These are phyloP conservation scores for Moniliella sp. DNA, from an alignment of 1,284 basidiomycete genomes.

Conservation along the genomic window DNA sequence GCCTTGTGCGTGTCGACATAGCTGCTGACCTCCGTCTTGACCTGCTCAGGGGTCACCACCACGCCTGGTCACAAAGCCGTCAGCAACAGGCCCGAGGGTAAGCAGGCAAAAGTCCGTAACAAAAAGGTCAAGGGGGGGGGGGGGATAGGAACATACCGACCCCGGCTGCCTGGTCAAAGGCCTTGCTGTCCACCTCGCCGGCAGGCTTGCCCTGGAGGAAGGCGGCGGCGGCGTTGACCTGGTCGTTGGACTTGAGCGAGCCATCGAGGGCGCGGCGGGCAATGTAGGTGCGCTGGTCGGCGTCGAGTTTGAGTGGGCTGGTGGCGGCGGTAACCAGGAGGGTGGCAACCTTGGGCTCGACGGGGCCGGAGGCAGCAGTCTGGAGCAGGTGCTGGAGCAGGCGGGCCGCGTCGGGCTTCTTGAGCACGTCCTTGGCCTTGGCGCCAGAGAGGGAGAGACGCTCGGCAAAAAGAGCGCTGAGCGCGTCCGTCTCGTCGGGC, in stretches of 20 bases:
- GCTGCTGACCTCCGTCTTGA: slow-evolving; percentile 45
- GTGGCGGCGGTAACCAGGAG: slow-evolving; percentile 47
- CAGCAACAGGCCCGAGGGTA: too few relatives aligned
- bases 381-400: too few relatives aligned
- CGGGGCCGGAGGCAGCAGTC: too few relatives aligned
- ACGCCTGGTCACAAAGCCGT: too few relatives aligned
- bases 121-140: slow-evolving; percentile 1
- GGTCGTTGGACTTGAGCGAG: slow-evolving; percentile 59
- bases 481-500: not conserved
- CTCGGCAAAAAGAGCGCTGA: not conserved
- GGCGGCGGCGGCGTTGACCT: slow-evolving; percentile 51
- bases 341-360: slow-evolving; percentile 61
- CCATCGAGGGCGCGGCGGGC: slow-evolving; percentile 50
- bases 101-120: slow-evolving; percentile 2
- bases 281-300: slow-evolving; percentile 47
- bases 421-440: not conserved
- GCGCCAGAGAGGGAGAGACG: not conserved
- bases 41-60: slow-evolving; percentile 50
- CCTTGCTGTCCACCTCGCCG: slow-evolving; percentile 48
- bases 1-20: slow-evolving; percentile 39
- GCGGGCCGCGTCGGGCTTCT: not conserved
- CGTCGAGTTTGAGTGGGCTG: slow-evolving; percentile 40
- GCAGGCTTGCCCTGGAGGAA: slow-evolving; percentile 47
- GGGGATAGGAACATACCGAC: slow-evolving; percentile 48
- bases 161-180: slow-evolving; percentile 63